A percentile compares a stretch with the other conserved stretches of the same genome.
These are phyloP conservation scores for Fraxinus latifolia DNA, from an alignment of 305 asterid genomes.

Conservation along the genomic window DNA sequence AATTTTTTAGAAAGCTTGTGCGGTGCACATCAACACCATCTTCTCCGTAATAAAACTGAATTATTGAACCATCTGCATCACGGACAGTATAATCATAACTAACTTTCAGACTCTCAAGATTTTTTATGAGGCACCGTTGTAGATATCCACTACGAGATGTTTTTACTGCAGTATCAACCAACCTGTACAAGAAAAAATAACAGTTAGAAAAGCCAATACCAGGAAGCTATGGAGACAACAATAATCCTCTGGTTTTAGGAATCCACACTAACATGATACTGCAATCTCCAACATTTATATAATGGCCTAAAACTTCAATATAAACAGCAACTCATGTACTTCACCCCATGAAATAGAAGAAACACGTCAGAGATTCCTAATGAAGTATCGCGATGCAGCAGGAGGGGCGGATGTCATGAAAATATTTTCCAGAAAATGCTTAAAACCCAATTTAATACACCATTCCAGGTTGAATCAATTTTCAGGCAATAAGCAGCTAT, in stretches of 20 bases:
- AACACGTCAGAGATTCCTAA: neutral
- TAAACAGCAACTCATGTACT: neutral
- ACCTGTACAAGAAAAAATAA: slow-evolving; percentile 43
- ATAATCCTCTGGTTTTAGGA: slow-evolving; percentile 1
- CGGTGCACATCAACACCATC: slow-evolving; percentile 91
- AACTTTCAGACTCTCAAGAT: slow-evolving; percentile 90
- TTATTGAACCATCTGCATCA: slow-evolving; percentile 92
- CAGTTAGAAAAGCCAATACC: slow-evolving; percentile 17
- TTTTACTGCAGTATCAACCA: slow-evolving; percentile 98
- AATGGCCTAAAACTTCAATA: neutral
- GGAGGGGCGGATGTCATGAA: neutral
- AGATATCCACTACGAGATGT: slow-evolving; percentile 99
- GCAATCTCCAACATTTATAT: neutral
- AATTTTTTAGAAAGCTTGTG: slow-evolving; percentile 85
- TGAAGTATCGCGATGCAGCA: neutral
- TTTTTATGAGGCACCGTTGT: slow-evolving; percentile 84
- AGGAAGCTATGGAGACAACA: slow-evolving; percentile 7
- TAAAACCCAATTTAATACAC: neutral
- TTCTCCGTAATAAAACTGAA: slow-evolving; percentile 93
- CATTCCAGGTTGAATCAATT: neutral
- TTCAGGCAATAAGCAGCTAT: neutral
- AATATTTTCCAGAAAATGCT: neutral
- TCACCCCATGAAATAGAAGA: neutral
- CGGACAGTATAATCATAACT: slow-evolving; percentile 93
- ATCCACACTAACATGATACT: neutral